Conservation (phyloP, 2,329 filamentous ascomycete genomes). For the Hawksworthiomyces lignivorus region DNA sequence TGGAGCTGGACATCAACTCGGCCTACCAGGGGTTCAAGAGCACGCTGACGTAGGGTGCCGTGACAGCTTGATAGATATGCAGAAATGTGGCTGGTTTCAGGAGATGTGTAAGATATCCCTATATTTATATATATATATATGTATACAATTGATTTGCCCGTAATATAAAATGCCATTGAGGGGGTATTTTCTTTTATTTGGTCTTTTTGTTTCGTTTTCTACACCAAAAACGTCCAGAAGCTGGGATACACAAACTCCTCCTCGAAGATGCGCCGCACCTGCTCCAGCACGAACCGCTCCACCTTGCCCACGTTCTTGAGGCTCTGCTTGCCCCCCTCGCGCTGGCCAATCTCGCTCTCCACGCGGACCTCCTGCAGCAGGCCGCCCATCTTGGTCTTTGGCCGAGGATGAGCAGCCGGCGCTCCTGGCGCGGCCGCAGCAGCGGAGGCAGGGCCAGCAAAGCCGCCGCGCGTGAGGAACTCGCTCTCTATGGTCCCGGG, state of each 20-base stretch:
- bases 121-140: too few relatives aligned
- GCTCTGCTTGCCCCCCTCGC: constrained; percentile 86
- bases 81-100: too few relatives aligned
- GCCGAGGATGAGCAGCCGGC: constrained; percentile 5
- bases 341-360: constrained; percentile 93
- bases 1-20: constrained; percentile 88
- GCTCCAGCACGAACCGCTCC: constrained; percentile 92
- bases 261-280: constrained; percentile 94
- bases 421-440: constrained; percentile 18
- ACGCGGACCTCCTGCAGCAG: constrained; percentile 88
- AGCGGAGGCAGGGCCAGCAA: too few relatives aligned
- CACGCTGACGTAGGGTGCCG: constrained; percentile 48
- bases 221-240: constrained; percentile 96
- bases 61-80: background rate
- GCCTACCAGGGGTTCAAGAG: constrained; percentile 92
- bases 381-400: constrained; percentile 50
- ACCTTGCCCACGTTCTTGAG: constrained; percentile 98
- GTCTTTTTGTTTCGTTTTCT: constrained; percentile 13
- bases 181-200: background rate
- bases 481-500: constrained; percentile 18
- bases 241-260: constrained; percentile 98
- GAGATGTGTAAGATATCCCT: too few relatives aligned
- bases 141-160: too few relatives aligned
- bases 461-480: background rate
- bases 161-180: too few relatives aligned